Conservation (phyloP, 331 rosid species). For the Arachis monticola region DNA sequence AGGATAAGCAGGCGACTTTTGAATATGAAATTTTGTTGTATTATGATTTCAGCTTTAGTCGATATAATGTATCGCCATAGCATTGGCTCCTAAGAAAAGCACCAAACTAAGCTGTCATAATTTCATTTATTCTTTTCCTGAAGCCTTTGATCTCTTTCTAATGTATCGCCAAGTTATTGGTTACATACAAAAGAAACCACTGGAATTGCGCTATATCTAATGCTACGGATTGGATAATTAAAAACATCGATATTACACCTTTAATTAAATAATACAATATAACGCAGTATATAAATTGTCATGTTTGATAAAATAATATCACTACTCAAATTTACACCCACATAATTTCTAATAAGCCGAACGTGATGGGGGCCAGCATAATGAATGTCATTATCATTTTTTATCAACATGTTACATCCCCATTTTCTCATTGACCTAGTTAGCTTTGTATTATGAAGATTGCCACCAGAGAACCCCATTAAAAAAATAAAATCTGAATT, state of each 20-base stretch:
- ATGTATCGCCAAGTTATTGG: slow-evolving; percentile 29
- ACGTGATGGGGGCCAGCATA: neutral
- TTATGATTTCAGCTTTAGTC: neutral
- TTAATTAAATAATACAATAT: no score
- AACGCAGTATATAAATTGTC: neutral
- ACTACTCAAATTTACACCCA: neutral
- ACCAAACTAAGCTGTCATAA: slow-evolving; percentile 29
- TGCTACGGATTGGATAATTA: neutral
- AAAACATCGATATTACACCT: neutral
- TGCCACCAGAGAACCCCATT: neutral
- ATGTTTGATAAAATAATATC: no score
- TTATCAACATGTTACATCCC: no score
- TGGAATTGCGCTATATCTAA: neutral
- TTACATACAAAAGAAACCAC: neutral
- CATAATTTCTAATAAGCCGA: neutral
- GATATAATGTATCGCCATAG: slow-evolving; percentile 26
- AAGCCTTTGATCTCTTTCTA: neutral
- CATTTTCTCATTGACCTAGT: no score
- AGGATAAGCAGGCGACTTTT: slow-evolving; percentile 29
- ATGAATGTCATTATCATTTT: no score
- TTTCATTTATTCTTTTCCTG: slow-evolving; percentile 6
- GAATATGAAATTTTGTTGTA: neutral
- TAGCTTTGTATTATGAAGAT: no score
- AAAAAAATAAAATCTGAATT: no score
- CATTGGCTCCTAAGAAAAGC: slow-evolving; percentile 37